Conservation (phyloP, 108 stramenopile species). For the Fistulifera pelliculosa region DNA sequence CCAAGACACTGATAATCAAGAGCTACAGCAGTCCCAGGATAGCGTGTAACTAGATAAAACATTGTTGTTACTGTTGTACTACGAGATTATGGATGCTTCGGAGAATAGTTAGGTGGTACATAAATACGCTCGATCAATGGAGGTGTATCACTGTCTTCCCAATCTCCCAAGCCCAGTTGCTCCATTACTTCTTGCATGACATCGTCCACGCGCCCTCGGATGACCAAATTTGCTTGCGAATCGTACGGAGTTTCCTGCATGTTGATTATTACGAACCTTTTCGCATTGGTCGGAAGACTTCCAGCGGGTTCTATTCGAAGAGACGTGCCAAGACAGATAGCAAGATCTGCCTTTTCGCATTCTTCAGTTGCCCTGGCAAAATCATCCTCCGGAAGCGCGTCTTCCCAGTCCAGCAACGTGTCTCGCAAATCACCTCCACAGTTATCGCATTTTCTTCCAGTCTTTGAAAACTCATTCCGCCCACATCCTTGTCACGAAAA, state of each 20-base stretch:
- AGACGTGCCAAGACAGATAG: slow-evolving; percentile 75
- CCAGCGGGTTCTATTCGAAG: slow-evolving; percentile 83
- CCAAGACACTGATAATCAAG: too few relatives aligned
- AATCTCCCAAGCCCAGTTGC: slow-evolving; percentile 29
- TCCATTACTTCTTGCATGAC: slow-evolving; percentile 65
- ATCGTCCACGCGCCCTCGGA: slow-evolving; percentile 66
- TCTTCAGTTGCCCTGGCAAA: slow-evolving; percentile 40
- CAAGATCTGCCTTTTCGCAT: slow-evolving; percentile 62
- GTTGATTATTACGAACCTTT: slow-evolving; percentile 78
- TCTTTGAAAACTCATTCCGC: slow-evolving; percentile 72
- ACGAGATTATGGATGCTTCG: too few relatives aligned
- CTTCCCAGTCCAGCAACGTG: slow-evolving; percentile 85
- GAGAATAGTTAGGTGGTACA: too few relatives aligned
- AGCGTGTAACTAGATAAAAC: too few relatives aligned
- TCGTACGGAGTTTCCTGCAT: slow-evolving; percentile 81
- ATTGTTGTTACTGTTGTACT: too few relatives aligned
- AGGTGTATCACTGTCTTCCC: slow-evolving; percentile 2
- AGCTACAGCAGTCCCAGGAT: too few relatives aligned
- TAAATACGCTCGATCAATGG: slow-evolving; percentile 14
- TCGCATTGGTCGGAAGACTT: slow-evolving; percentile 47
- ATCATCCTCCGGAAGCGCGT: slow-evolving; percentile 62
- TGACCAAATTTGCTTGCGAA: slow-evolving; percentile 50
- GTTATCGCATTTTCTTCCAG: slow-evolving; percentile 57
- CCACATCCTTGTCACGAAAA: slow-evolving; percentile 67
- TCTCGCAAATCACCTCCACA: slow-evolving; percentile 53